These are phyloP conservation scores for Dendrothele bispora DNA, from an alignment of 768 basidiomycete species.

Conservation along the genomic window DNA sequence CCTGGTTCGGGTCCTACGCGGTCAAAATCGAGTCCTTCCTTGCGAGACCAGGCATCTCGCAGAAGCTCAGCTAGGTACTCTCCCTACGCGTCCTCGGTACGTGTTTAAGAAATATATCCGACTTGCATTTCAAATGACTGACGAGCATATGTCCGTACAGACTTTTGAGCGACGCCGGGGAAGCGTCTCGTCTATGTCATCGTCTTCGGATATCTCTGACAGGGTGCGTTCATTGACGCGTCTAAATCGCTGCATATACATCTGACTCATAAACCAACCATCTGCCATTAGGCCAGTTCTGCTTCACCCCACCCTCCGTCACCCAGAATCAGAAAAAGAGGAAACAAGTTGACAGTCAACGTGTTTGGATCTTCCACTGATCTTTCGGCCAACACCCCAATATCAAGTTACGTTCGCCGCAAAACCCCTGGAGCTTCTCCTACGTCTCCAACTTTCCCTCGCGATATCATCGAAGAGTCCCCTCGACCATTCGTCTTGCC, in stretches of 20 bases:
- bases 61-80: constrained; percentile 43
- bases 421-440: constrained; percentile 77
- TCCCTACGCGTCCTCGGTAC: constrained; percentile 48
- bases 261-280: constrained; percentile 2
- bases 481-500: constrained; percentile 61
- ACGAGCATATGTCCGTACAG: constrained; percentile 24
- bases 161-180: constrained; percentile 40
- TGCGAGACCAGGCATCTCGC: constrained; percentile 38
- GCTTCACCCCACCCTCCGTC: constrained; percentile 36
- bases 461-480: constrained; percentile 39
- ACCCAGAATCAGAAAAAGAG: constrained; percentile 41
- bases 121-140: background rate
- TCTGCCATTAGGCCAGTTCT: constrained; percentile 31
- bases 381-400: constrained; percentile 67
- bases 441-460: constrained; percentile 62
- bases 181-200: constrained; percentile 47
- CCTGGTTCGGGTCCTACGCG: constrained; percentile 30
- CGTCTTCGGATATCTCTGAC: constrained; percentile 29
- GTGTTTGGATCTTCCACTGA: constrained; percentile 51
- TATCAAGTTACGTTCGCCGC: constrained; percentile 77
- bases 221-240: constrained; percentile 26
- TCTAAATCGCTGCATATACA: constrained; percentile 4
- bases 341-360: constrained; percentile 47
- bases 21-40: constrained; percentile 45
- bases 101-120: constrained; percentile 25